Percentiles rank a stretch among this genome's conserved stretches.
Evolutionary conservation across 2,329 filamentous ascomycete genomes (phyloP).

Genomic region (Onygenales sp.): DNA sequence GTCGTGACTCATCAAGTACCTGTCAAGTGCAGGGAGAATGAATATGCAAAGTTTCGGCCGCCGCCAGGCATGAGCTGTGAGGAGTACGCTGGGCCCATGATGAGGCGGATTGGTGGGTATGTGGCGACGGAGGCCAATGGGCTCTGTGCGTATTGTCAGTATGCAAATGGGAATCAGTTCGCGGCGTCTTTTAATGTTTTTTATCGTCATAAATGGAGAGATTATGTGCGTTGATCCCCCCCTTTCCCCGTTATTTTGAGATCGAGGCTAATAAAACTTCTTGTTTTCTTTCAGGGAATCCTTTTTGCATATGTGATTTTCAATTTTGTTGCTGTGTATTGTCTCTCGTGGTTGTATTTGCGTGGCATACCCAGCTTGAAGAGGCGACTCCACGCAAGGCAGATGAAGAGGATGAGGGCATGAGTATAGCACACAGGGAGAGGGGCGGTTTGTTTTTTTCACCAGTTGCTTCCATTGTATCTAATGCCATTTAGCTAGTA

Average conservation of each 20-base stretch:
- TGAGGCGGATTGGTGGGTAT: constrained; percentile 49
- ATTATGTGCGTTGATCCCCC: constrained; percentile 40
- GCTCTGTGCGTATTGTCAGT: constrained; percentile 57
- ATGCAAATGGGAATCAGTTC: constrained; percentile 52
- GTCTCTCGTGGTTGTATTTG: constrained; percentile 47
- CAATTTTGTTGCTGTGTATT: constrained; percentile 49
- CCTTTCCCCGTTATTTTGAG: neutral
- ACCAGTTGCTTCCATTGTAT: neutral
- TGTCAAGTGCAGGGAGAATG: constrained; percentile 45
- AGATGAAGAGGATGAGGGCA: constrained; percentile 13
- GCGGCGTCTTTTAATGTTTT: constrained; percentile 51
- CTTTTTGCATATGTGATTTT: constrained; percentile 56
- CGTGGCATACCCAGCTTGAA: constrained; percentile 24
- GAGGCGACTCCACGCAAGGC: constrained; percentile 23
- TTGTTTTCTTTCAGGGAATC: constrained; percentile 36
- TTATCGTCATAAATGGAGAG: constrained; percentile 53
- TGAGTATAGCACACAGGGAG: neutral
- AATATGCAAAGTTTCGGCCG: constrained; percentile 52
- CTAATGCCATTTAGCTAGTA: too few species aligned
- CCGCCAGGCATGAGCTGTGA: constrained; percentile 53
- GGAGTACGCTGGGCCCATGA: constrained; percentile 48
- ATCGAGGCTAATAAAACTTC: neutral
- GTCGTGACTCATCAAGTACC: constrained; percentile 46
- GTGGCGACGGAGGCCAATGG: constrained; percentile 47
- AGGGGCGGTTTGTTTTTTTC: too few species aligned